phyloP scores from a whole-genome alignment of 1,284 basidiomycete genomes.

The Phylloboletellus chloephorus region DNA sequence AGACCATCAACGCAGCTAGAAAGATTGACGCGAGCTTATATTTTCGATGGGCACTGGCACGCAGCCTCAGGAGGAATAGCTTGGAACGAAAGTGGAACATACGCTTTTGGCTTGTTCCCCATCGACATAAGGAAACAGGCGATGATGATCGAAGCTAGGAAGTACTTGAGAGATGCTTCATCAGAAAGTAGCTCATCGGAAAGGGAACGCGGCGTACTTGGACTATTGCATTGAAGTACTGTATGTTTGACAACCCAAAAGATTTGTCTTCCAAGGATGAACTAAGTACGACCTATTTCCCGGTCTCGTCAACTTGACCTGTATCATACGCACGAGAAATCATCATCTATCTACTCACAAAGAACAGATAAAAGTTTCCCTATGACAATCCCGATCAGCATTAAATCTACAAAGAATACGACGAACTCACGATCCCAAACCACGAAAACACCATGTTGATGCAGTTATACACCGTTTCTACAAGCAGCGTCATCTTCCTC shows the following conservation, averaged over 20 bases:
- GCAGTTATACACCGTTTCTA: conserved; percentile 85
- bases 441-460: conserved; percentile 89
- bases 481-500: conserved; percentile 70
- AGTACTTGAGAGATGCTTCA: conserved; percentile 51
- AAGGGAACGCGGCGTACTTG: conserved; percentile 44
- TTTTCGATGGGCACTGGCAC: conserved; percentile 70
- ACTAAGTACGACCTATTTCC: conserved; percentile 72
- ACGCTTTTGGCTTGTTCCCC: conserved; percentile 93
- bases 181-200: conserved; percentile 7
- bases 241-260: conserved; percentile 67
- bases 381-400: conserved; percentile 25
- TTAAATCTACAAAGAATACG: neutral
- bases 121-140: conserved; percentile 93
- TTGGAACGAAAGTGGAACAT: conserved; percentile 23
- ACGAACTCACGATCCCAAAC: conserved; percentile 75
- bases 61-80: neutral
- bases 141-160: conserved; percentile 79
- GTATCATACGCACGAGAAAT: neutral
- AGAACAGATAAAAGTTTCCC: conserved; percentile 96
- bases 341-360: conserved; percentile 50
- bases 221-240: conserved; percentile 72
- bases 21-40: conserved; percentile 77
- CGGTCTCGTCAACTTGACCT: conserved; percentile 13
- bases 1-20: conserved; percentile 77
- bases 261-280: conserved; percentile 77